A percentile compares a stretch with the other conserved stretches of the same genome.
Conservation (phyloP, 345 rosid genomes). For the Gossypium australe region DNA sequence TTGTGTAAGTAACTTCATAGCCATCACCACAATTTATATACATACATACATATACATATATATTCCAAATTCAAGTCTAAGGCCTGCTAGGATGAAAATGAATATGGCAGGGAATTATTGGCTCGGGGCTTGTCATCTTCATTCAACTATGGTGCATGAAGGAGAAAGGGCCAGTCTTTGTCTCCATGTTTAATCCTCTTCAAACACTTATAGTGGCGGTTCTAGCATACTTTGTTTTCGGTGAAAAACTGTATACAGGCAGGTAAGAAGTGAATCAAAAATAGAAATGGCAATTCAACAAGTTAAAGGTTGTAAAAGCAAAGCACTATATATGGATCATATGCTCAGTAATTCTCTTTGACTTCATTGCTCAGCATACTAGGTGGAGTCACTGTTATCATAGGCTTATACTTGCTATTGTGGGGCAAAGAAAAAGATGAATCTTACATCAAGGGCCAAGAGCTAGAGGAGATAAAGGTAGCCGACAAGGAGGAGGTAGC, state of each 20-base stretch:
- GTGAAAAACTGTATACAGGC: slow-evolving; percentile 55
- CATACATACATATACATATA: no score
- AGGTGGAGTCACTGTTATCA: not conserved
- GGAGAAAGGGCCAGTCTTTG: slow-evolving; percentile 56
- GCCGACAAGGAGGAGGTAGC: slow-evolving; percentile 1
- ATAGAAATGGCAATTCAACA: not conserved
- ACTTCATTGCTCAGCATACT: not conserved
- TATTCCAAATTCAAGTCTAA: not conserved
- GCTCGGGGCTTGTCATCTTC: slow-evolving; percentile 34
- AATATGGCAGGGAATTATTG: slow-evolving; percentile 13
- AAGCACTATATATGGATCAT: not conserved
- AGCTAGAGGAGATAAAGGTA: not conserved
- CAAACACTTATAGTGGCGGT: slow-evolving; percentile 39
- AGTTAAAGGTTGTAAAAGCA: not conserved
- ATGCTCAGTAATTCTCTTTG: not conserved
- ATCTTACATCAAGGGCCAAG: not conserved
- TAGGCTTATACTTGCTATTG: slow-evolving; percentile 4
- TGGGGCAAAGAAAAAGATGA: slow-evolving; percentile 10
- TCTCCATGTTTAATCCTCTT: slow-evolving; percentile 59
- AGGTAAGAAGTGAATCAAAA: slow-evolving; percentile 31
- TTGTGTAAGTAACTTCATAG: slow-evolving; percentile 33
- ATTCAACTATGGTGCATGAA: slow-evolving; percentile 52
- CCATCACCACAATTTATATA: no score
- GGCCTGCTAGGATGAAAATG: not conserved
- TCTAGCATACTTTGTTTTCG: slow-evolving; percentile 48